Conservation (phyloP, 1,284 basidiomycete species). For the Tausonia pullulans region DNA sequence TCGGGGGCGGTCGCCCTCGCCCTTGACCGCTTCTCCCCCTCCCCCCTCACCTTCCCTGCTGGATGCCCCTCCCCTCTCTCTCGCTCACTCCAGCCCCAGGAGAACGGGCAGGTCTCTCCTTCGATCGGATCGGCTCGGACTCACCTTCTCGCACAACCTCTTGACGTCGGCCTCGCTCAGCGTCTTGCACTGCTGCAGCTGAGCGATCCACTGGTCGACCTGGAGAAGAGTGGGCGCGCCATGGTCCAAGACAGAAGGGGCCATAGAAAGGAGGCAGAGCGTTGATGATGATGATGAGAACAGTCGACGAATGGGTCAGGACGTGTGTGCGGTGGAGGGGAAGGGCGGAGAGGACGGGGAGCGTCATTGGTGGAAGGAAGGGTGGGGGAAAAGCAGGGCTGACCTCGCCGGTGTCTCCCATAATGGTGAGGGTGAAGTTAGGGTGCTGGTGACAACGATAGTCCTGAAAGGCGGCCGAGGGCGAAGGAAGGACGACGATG, state of each 20-base stretch:
- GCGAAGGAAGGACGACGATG: neutral
- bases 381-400: neutral
- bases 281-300: neutral
- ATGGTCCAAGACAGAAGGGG: neutral
- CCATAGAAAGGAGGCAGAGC: neutral
- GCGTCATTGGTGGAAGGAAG: neutral
- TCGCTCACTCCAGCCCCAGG: neutral
- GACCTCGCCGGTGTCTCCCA: constrained; percentile 18
- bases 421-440: neutral
- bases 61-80: neutral
- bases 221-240: constrained; percentile 27
- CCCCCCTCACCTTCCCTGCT: neutral
- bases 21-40: neutral
- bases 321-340: neutral
- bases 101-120: neutral
- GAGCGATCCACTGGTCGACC: constrained; percentile 91
- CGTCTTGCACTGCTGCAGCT: constrained; percentile 96
- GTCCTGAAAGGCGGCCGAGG: neutral
- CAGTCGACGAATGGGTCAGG: neutral
- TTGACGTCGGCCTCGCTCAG: constrained; percentile 93
- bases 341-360: neutral
- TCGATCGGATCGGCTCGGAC: constrained; percentile 24
- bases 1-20: neutral
- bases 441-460: neutral
- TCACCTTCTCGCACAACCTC: constrained; percentile 95